phyloP scores from a whole-genome alignment of 2,329 filamentous ascomycete genomes.

The Calonectria multiphialidica region DNA sequence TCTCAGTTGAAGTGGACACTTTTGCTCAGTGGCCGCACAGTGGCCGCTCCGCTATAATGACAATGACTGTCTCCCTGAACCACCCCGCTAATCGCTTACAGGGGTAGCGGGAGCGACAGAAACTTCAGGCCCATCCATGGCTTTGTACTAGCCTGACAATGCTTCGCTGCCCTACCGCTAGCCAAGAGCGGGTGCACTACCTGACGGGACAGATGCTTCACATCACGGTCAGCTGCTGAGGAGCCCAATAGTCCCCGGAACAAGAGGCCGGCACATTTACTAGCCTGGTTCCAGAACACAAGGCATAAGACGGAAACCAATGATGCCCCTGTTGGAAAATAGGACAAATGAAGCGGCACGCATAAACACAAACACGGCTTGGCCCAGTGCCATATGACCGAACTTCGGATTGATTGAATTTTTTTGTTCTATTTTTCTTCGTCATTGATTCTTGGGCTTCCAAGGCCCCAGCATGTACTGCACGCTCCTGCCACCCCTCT shows the following conservation, averaged over 20 bases:
- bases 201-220: slow-evolving; percentile 2
- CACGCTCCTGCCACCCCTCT: neutral
- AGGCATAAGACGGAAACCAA: neutral
- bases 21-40: slow-evolving; percentile 9
- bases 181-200: neutral
- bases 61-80: neutral
- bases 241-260: neutral
- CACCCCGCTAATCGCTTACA: slow-evolving; percentile 3
- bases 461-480: too few relatives aligned
- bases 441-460: neutral
- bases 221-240: neutral
- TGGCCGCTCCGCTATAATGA: slow-evolving; percentile 1
- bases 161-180: neutral
- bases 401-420: neutral
- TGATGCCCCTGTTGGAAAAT: neutral
- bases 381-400: neutral
- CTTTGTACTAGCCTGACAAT: neutral
- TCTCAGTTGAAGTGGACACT: slow-evolving; percentile 6
- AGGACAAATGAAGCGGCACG: neutral
- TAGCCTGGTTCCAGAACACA: slow-evolving; percentile 16
- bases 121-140: neutral
- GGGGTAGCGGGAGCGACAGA: slow-evolving; percentile 4
- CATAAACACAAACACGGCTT: neutral
- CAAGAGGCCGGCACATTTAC: neutral
- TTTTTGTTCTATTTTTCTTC: neutral